Base-by-base conservation (phyloP, 1,284 basidiomycete genomes). In the Naganishia sp. region DNA sequence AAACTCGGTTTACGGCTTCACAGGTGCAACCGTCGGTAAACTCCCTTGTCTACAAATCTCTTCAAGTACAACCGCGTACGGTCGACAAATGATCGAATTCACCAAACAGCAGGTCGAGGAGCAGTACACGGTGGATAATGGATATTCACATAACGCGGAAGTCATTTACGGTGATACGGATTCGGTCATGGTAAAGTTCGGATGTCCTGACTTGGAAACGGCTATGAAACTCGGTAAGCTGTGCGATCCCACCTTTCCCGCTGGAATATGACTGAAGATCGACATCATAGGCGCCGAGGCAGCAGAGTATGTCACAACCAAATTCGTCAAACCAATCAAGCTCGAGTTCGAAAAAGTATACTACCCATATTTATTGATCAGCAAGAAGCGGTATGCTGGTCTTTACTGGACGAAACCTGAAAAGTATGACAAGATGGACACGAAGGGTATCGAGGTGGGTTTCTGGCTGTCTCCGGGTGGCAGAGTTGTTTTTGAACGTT, bases 311-410 rank as follows among this genome's bases (percentile, higher is more conserved):
- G 95, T 99, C 6, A 94, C 94, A 0, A 78, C 83, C 45, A 92
- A 93, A 77, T 98, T 98, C 79, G 82, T 93, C 73, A 89, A 89
- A 74, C 94, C 94, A 0, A 97, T 97, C 83, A 97, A 96, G 76
- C 86, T 98, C 21, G 94, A 97, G 78, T 98, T 98, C 80, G 94
- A 98, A 77, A 97, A 98, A 77, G 93, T 97, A 1, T 98, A 98
- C 80, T 97, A 90, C 77, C 94, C 94, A 3, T 98, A 97, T 77
- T 80, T 98, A 60, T 86, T 98, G 46, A 98, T 98, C 79, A 96
- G 83, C 84, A 98, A 97, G 81, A 98, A 98, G 80, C 87, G 94
- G 42, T 98, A 98, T 79, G 94, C 94, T 2, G 94, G 94, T 4
- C 79, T 96, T 65, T 96, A 98, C 75, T 97, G 94, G 94, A 97